Percentiles rank a stretch among this genome's conserved stretches.
Evolutionary conservation across 371 early-diverging fungal species (phyloP).

Genomic region (Mucor racemosus): DNA sequence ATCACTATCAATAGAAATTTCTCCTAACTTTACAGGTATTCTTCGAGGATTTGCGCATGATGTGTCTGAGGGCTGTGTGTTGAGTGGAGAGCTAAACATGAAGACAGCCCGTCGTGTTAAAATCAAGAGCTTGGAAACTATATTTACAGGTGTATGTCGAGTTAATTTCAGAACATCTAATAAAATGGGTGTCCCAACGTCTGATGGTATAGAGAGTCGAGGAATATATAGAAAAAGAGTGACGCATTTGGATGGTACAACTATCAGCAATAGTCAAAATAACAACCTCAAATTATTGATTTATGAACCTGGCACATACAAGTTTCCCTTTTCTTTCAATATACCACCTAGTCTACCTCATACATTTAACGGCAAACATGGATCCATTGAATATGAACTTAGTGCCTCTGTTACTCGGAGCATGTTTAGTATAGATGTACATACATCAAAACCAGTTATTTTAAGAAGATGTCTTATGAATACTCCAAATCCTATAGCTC

Average conservation of each 20-base stretch:
- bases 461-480: slow-evolving; percentile 26
- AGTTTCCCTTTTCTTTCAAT: slow-evolving; percentile 22
- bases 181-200: slow-evolving; percentile 17
- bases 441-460: neutral
- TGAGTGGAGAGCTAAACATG: slow-evolving; percentile 13
- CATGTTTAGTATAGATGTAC: slow-evolving; percentile 18
- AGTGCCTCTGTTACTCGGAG: neutral
- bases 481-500: neutral
- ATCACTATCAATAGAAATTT: slow-evolving; percentile 13
- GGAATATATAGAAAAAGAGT: slow-evolving; percentile 1
- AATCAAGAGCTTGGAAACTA: slow-evolving; percentile 14
- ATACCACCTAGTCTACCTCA: slow-evolving; percentile 25
- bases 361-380: slow-evolving; percentile 24
- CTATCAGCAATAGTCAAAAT: neutral
- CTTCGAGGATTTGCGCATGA: slow-evolving; percentile 27
- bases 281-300: neutral
- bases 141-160: slow-evolving; percentile 15
- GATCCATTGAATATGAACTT: slow-evolving; percentile 17
- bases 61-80: slow-evolving; percentile 27
- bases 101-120: slow-evolving; percentile 7
- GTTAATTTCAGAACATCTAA: slow-evolving; percentile 22
- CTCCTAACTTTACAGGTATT: slow-evolving; percentile 24
- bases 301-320: slow-evolving; percentile 19
- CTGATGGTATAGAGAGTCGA: slow-evolving; percentile 20
- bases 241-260: slow-evolving; percentile 5